Evolutionary conservation across 805 yeast species (phyloP).

Genomic region (Candida coquimbonensis): DNA sequence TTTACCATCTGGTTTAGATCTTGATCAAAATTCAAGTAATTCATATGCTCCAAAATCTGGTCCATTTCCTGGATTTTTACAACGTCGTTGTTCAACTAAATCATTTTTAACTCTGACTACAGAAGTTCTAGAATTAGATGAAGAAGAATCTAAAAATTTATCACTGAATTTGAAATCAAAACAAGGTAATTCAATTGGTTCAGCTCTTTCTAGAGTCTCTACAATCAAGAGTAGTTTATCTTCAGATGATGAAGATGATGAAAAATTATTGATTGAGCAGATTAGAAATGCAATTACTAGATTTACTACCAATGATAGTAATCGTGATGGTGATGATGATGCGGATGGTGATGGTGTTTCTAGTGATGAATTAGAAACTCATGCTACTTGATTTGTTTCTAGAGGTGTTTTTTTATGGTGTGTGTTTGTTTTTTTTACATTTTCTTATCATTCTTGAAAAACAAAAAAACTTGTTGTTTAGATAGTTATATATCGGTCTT

Average conservation of each 20-base stretch:
- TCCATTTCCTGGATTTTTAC: constrained; percentile 46
- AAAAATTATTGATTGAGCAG: constrained; percentile 29
- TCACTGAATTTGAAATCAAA: constrained; percentile 16
- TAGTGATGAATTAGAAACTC: constrained; percentile 54
- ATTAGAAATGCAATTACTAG: constrained; percentile 37
- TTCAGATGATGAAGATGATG: constrained; percentile 19
- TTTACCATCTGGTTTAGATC: not conserved
- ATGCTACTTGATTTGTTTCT: constrained; percentile 1
- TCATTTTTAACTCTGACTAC: constrained; percentile 64
- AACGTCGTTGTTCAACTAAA: constrained; percentile 68
- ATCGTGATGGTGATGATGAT: constrained; percentile 10
- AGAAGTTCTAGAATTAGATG: constrained; percentile 57
- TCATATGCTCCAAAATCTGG: constrained; percentile 23
- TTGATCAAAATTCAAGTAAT: not conserved
- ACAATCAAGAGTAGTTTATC: constrained; percentile 5
- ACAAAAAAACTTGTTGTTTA: too few species aligned
- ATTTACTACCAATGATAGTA: constrained; percentile 13
- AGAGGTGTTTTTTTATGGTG: too few species aligned
- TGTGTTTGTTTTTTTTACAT: too few species aligned
- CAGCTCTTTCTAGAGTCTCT: constrained; percentile 15
- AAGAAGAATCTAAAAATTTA: constrained; percentile 42
- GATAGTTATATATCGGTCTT: too few species aligned
- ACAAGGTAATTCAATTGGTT: constrained; percentile 16
- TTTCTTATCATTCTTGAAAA: not conserved
- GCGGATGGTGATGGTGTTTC: constrained; percentile 27